phyloP scores from a whole-genome alignment of 371 early-diverging fungal genomes.

The Apophysomyces trapeziformis region DNA sequence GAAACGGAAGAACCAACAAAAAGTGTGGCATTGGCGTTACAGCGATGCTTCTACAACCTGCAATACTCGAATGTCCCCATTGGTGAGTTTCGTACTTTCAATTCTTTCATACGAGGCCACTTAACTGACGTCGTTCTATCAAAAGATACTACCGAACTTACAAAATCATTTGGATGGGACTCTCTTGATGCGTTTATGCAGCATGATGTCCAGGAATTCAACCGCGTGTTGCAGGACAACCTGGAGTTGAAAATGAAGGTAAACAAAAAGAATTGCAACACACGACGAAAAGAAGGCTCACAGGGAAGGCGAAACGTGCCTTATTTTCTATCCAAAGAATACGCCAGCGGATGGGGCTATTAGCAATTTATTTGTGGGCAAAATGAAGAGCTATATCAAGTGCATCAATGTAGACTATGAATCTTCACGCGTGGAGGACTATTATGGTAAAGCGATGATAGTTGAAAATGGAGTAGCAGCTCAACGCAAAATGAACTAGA shows the following conservation, averaged over 20 bases:
- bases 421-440: conserved; percentile 85
- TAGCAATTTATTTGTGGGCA: conserved; percentile 88
- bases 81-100: conserved; percentile 31
- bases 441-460: conserved; percentile 44
- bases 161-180: conserved; percentile 97
- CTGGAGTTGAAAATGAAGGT: conserved; percentile 89
- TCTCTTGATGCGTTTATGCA: conserved; percentile 93
- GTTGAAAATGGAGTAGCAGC: conserved; percentile 13
- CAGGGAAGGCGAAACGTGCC: not conserved
- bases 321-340: conserved; percentile 16
- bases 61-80: conserved; percentile 74
- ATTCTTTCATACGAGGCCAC: too few relatives aligned
- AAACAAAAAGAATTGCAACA: not conserved
- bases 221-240: conserved; percentile 94
- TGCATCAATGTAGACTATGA: conserved; percentile 94
- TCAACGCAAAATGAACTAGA: conserved; percentile 51
- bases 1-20: conserved; percentile 83
- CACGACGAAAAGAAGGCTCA: too few relatives aligned
- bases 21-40: conserved; percentile 88
- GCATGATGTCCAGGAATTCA: conserved; percentile 98
- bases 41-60: conserved; percentile 93
- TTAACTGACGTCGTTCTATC: not conserved
- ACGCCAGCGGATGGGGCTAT: conserved; percentile 94
- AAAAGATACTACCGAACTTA: conserved; percentile 88
- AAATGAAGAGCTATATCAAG: conserved; percentile 93